Conservation (phyloP, 1,284 basidiomycete genomes). For the Puccinia triticina region DNA sequence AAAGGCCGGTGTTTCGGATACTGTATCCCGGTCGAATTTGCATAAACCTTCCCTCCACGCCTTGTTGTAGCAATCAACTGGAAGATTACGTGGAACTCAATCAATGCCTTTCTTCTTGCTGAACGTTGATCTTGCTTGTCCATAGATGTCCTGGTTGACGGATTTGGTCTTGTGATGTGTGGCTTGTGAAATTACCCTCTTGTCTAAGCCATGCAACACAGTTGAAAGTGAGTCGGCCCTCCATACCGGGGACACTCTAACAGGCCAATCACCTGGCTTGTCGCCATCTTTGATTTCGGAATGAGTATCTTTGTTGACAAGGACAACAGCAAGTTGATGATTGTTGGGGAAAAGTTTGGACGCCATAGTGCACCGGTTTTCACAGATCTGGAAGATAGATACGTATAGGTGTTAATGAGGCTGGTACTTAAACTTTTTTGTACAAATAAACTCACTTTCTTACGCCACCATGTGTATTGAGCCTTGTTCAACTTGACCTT, state of each 20-base stretch:
- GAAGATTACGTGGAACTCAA: neutral
- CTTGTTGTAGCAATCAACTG: neutral
- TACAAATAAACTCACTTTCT: neutral
- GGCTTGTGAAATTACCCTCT: neutral
- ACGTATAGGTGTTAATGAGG: neutral
- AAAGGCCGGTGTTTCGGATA: neutral
- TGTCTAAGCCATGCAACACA: neutral
- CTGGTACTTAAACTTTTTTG: neutral
- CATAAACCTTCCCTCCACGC: neutral
- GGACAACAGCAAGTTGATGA: neutral
- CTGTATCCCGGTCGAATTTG: constrained; percentile 9
- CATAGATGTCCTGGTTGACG: neutral
- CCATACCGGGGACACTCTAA: neutral
- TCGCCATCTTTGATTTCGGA: neutral
- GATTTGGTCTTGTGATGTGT: neutral
- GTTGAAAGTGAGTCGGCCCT: neutral
- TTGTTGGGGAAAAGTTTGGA: neutral
- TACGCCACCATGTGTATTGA: neutral
- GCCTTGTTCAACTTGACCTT: neutral
- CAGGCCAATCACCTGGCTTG: neutral
- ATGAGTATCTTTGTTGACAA: neutral
- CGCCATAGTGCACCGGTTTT: neutral
- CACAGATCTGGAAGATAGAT: neutral
- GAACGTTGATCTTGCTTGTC: neutral
- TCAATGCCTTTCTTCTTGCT: neutral